Conservation (phyloP, 176 grass and related monocot genomes). For the Secale cereale region DNA sequence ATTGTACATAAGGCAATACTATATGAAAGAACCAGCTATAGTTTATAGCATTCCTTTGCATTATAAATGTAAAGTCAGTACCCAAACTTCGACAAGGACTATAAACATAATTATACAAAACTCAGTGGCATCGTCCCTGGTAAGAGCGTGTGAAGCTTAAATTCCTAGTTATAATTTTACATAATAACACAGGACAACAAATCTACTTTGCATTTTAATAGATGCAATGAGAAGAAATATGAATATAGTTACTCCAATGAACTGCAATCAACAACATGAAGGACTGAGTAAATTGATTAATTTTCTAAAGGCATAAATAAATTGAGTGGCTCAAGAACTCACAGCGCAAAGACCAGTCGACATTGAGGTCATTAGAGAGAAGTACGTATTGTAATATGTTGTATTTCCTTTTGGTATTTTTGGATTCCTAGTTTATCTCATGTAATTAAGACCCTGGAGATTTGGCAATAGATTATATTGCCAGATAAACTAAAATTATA, state of each 20-base stretch:
- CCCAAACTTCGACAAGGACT: background rate
- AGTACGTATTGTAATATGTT: too few relatives aligned
- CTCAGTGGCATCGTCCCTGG: background rate
- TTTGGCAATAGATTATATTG: background rate
- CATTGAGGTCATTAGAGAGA: too few relatives aligned
- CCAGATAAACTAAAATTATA: background rate
- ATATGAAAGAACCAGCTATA: constrained; percentile 1
- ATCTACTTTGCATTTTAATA: background rate
- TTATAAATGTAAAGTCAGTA: background rate
- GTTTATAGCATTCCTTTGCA: background rate
- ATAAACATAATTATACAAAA: background rate
- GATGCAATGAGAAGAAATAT: constrained; percentile 14
- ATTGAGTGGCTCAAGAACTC: background rate
- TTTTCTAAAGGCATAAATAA: background rate
- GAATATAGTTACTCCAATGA: background rate
- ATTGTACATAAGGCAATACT: background rate
- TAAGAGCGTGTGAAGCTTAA: background rate
- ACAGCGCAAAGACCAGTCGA: too few relatives aligned
- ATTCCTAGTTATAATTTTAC: background rate
- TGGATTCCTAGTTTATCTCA: too few relatives aligned
- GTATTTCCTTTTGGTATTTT: too few relatives aligned
- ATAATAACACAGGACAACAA: background rate
- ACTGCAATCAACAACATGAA: background rate
- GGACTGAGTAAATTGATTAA: background rate
- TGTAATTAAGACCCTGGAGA: too few relatives aligned